Base-by-base conservation (phyloP, 1,284 basidiomycete species). In the Meira nashicola region DNA sequence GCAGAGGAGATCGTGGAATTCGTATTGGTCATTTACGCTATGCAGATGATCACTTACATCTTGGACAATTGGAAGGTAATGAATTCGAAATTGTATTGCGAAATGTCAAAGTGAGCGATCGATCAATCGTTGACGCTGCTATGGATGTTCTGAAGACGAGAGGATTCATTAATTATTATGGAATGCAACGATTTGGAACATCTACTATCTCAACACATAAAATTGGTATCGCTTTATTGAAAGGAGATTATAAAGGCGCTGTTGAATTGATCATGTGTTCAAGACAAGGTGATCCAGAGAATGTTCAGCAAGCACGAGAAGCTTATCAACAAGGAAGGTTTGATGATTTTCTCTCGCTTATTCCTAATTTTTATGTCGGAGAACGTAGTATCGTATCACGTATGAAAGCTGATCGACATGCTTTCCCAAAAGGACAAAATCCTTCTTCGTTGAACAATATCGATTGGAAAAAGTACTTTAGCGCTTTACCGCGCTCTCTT, bases 151-250 rank as follows among this genome's bases (percentile, higher is more conserved):
- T 98, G 56, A 89, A 91, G 77, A 81, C 84, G 50, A 86, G 85
- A 57, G 95, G 95, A 0, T 97, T 97, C 79, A 89, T 99, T 79
- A 99, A 99, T 79, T 99, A 96, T 76, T 99, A 95, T 76, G 94
- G 92, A 41, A 96, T 98, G 94, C 95, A 99, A 78, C 87, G 95
- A 15, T 99, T 99, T 79, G 95, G 95, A 37, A 98, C 94, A 0
- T 92, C 94, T 7, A 86, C 90, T 11, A 87, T 98, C 28, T 92
- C 94, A 1, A 97, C 95, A 0, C 94, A 99, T 74, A 83, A 88
- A 2, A 92, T 97, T 57, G 95, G 95, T 7, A 83, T 97, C 14
- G 87, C 90, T 2, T 82, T 99, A 39, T 83, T 99, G 17, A 86
- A 86, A 70, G 87, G 87, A 4, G 87, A 96, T 70, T 99, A 65